Conservation (phyloP, 139 green algal species). For the Trebouxia sp. region DNA sequence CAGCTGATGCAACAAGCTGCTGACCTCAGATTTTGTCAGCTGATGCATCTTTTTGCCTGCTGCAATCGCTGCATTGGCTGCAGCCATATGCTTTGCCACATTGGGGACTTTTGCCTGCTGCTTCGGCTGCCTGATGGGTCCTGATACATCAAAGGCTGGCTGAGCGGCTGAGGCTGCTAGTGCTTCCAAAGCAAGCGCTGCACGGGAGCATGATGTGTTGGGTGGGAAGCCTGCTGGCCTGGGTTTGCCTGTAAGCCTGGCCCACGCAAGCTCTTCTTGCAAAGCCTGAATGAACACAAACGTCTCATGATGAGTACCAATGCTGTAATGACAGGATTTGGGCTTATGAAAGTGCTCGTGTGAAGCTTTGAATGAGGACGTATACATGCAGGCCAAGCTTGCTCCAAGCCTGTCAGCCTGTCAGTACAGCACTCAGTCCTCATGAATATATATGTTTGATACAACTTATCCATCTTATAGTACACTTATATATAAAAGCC, state of each 20-base stretch:
- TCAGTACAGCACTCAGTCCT: too few relatives aligned
- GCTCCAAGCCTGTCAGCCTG: too few relatives aligned
- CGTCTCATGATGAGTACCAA: too few relatives aligned
- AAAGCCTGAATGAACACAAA: background rate
- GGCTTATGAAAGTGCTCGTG: too few relatives aligned
- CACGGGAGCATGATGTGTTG: conserved; percentile 9
- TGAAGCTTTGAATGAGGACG: too few relatives aligned
- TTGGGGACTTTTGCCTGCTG: background rate
- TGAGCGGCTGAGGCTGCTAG: background rate
- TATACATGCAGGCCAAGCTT: too few relatives aligned
- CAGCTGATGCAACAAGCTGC: conserved; percentile 12
- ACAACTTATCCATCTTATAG: too few relatives aligned
- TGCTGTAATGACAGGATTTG: too few relatives aligned
- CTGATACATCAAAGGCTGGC: background rate
- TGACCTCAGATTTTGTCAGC: background rate
- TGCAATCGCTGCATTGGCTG: conserved; percentile 21
- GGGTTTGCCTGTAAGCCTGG: conserved; percentile 14
- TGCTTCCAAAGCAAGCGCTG: background rate
- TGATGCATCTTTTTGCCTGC: background rate
- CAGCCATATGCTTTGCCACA: background rate
- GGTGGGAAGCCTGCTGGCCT: conserved; percentile 5
- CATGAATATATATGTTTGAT: too few relatives aligned
- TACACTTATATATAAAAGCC: too few relatives aligned
- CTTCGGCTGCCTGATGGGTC: background rate
- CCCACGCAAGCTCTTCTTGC: conserved; percentile 20